A percentile compares a stretch with the other conserved stretches of the same genome.
Conservation (phyloP, 495 filamentous ascomycete genomes). For the Daldinia childiae region DNA sequence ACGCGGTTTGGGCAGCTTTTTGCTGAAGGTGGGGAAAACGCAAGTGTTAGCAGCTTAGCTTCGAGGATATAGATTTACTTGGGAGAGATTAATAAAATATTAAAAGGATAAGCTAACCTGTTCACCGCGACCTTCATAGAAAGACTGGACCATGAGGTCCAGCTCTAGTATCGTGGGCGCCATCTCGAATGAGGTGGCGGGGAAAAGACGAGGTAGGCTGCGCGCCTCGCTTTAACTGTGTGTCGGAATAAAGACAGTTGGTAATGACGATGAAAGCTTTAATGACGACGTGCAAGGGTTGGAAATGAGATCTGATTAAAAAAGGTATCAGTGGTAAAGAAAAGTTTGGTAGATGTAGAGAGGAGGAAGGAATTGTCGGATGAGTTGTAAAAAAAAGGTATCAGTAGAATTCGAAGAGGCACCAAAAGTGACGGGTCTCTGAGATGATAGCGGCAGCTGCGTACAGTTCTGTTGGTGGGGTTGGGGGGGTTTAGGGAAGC, state of each 20-base stretch:
- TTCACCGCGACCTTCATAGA: conserved; percentile 95
- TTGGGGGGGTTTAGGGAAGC: conserved; percentile 28
- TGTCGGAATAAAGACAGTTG: conserved; percentile 20
- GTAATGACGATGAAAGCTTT: conserved; percentile 1
- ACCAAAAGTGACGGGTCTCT: conserved; percentile 28
- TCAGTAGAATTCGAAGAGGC: conserved; percentile 40
- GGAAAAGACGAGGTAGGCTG: conserved; percentile 42
- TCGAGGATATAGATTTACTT: conserved; percentile 5
- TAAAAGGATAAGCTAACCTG: conserved; percentile 66
- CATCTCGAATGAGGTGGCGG: conserved; percentile 51
- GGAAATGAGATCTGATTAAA: conserved; percentile 5
- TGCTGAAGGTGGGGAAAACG: conserved; percentile 68
- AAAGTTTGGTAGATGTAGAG: not conserved
- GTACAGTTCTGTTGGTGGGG: conserved; percentile 28
- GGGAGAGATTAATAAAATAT: conserved; percentile 1
- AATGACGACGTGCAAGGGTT: conserved; percentile 4
- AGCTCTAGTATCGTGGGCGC: conserved; percentile 83
- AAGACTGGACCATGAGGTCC: conserved; percentile 93
- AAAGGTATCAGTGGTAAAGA: conserved; percentile 8
- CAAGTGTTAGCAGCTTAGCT: conserved; percentile 43
- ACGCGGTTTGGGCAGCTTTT: conserved; percentile 92
- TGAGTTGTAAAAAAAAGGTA: conserved; percentile 31
- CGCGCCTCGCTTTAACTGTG: conserved; percentile 41
- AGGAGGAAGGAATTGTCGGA: conserved; percentile 4
- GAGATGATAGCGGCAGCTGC: conserved; percentile 40